These are phyloP conservation scores for Hemileccinum rubropunctum DNA, from an alignment of 768 basidiomycete species.

Conservation along the genomic window DNA sequence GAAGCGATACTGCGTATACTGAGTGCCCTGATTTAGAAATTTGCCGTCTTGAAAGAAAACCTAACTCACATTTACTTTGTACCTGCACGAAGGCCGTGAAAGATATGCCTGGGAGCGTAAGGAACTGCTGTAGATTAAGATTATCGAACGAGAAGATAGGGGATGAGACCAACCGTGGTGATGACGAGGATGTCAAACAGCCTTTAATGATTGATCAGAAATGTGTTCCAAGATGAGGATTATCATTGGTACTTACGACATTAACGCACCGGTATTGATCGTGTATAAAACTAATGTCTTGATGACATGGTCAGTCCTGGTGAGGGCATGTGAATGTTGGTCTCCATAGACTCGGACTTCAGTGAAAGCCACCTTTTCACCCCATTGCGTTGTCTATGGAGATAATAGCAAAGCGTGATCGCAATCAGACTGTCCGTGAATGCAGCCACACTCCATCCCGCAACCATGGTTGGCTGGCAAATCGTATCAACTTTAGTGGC, in stretches of 20 bases:
- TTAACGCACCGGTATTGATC: slow-evolving; percentile 15
- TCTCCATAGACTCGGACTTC: too few species aligned
- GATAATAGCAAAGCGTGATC: slow-evolving; percentile 10
- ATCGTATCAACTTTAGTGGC: neutral
- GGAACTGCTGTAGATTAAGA: too few species aligned
- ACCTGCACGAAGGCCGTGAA: neutral
- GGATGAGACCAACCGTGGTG: neutral
- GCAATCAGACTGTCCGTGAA: slow-evolving; percentile 8
- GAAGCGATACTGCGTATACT: slow-evolving; percentile 19
- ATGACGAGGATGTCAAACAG: slow-evolving; percentile 10
- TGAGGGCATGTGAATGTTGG: neutral
- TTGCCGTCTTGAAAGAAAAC: neutral
- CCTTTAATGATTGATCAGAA: neutral
- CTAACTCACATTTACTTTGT: too few species aligned
- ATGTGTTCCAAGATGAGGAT: neutral
- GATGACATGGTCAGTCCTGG: slow-evolving; percentile 16
- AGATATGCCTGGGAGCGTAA: too few species aligned
- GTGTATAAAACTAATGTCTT: slow-evolving; percentile 18
- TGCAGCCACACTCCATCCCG: slow-evolving; percentile 10
- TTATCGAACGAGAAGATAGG: too few species aligned
- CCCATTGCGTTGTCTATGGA: slow-evolving; percentile 9
- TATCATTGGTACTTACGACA: slow-evolving; percentile 5
- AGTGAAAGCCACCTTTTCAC: slow-evolving; percentile 2
- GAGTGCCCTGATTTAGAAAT: neutral
- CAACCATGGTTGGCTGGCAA: slow-evolving; percentile 13